Evolutionary conservation across 805 yeast species (phyloP), one percentile per base, ranked within the genome.

Genomic region (Wickerhamiella brachini): DNA sequence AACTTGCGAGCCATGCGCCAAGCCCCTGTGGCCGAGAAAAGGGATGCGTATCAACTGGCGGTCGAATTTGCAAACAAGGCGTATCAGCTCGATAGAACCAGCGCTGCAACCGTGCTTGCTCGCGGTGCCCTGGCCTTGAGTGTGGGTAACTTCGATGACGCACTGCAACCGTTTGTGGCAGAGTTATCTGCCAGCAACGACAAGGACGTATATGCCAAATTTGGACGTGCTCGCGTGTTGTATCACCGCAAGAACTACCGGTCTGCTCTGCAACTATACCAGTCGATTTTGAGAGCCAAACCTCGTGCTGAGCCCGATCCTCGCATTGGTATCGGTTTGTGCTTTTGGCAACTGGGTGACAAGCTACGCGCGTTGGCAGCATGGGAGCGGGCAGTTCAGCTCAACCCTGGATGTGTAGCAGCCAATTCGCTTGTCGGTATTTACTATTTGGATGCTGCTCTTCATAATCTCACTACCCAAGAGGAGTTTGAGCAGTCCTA

Each of bases 291-390:
- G 56, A 74, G 81, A 34, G 71, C 81, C 48, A 81, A 87, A 55
- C 97, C 97, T 1, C 48, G 56, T 21, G 64, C 83, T 58, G 76
- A 77, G 58, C 51, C 57, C 41, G 53, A 22, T 97, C 97, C 4
- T 97, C 75, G 99, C 66, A 76, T 93, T 54, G 99, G 97, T 26
- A 79, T 90, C 54, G 99, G 98, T 37, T 70, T 93, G 56, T 89
- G 97, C 66, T 90, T 81, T 63, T 93, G 97, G 97, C 78, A 78
- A 54, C 70, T 93, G 54, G 83, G 83, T 49, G 95, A 86, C 64
- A 76, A 78, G 56, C 76, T 75, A 49, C 76, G 86, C 70, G 97
- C 98, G 0, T 62, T 75, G 6, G 69, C 71, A 48, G 83, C 97
- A 0, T 93, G 97, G 97, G 76, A 77, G 55, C 76, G 97, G 61